A percentile compares a stretch with the other conserved stretches of the same genome.
These are phyloP conservation scores for Penicillium sp. DNA, from an alignment of 2,329 filamentous ascomycete genomes.

Conservation along the genomic window DNA sequence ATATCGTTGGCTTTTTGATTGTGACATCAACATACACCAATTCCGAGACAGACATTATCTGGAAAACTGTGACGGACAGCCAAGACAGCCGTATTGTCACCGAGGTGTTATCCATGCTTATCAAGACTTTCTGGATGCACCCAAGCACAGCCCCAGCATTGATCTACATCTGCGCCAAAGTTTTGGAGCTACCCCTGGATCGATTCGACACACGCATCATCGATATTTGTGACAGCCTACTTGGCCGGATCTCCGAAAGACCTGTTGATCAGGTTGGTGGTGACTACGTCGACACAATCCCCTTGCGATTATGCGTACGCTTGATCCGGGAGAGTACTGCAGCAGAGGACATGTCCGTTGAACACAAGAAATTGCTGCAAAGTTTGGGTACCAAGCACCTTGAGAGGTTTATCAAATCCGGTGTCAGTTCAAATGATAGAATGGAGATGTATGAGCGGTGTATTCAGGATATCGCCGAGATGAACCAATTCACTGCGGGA, in stretches of 20 bases:
- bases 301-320: constrained; percentile 61
- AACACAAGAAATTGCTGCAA: constrained; percentile 64
- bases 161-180: constrained; percentile 69
- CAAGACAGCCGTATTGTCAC: constrained; percentile 84
- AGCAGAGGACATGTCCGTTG: constrained; percentile 53
- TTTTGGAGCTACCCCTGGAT: constrained; percentile 63
- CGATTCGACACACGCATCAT: constrained; percentile 64
- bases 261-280: constrained; percentile 27
- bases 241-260: constrained; percentile 48
- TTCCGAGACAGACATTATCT: constrained; percentile 75
- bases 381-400: constrained; percentile 64
- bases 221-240: constrained; percentile 60
- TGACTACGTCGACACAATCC: constrained; percentile 41
- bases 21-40: constrained; percentile 73
- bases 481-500: constrained; percentile 66
- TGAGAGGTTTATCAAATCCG: constrained; percentile 57
- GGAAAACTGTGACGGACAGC: constrained; percentile 77
- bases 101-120: constrained; percentile 71
- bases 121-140: constrained; percentile 49
- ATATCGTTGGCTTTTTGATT: constrained; percentile 83
- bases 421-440: constrained; percentile 58
- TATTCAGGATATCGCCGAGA: constrained; percentile 65
- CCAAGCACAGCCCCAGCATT: constrained; percentile 47
- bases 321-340: constrained; percentile 71
- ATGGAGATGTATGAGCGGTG: constrained; percentile 66